Evolutionary conservation across 2,329 filamentous ascomycete genomes (phyloP).

Genomic region (Trichoderma hamatum): DNA sequence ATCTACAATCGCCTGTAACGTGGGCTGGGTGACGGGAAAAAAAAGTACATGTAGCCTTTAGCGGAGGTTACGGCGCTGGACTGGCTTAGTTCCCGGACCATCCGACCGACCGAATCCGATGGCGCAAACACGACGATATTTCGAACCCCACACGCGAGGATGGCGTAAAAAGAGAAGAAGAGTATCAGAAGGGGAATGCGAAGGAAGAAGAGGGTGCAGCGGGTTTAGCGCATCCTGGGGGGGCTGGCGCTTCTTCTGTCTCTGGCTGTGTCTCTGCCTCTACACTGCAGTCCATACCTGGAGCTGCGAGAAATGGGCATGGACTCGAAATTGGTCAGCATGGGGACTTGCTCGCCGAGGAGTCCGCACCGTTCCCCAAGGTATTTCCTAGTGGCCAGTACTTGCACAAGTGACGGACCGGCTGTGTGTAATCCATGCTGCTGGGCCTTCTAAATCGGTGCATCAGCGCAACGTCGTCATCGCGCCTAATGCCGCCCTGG

Average conservation of each 20-base stretch:
- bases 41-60: slow-evolving; percentile 3
- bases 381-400: slow-evolving; percentile 5
- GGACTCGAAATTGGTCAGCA: slow-evolving; percentile 26
- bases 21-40: slow-evolving; percentile 13
- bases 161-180: neutral
- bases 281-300: slow-evolving; percentile 20
- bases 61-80: slow-evolving; percentile 28
- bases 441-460: slow-evolving; percentile 9
- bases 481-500: neutral
- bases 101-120: slow-evolving; percentile 28
- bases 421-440: slow-evolving; percentile 1
- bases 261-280: neutral
- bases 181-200: neutral
- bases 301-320: slow-evolving; percentile 8
- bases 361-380: slow-evolving; percentile 20
- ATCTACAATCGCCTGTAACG: slow-evolving; percentile 13
- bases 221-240: slow-evolving; percentile 15
- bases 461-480: slow-evolving; percentile 17
- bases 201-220: slow-evolving; percentile 7
- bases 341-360: slow-evolving; percentile 15
- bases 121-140: slow-evolving; percentile 11
- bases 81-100: slow-evolving; percentile 31
- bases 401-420: neutral
- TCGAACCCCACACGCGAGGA: slow-evolving; percentile 6
- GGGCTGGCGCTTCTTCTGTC: slow-evolving; percentile 16